Base-by-base conservation (phyloP, 495 filamentous ascomycete species). In the Pseudoneurospora amorphoporcata region DNA sequence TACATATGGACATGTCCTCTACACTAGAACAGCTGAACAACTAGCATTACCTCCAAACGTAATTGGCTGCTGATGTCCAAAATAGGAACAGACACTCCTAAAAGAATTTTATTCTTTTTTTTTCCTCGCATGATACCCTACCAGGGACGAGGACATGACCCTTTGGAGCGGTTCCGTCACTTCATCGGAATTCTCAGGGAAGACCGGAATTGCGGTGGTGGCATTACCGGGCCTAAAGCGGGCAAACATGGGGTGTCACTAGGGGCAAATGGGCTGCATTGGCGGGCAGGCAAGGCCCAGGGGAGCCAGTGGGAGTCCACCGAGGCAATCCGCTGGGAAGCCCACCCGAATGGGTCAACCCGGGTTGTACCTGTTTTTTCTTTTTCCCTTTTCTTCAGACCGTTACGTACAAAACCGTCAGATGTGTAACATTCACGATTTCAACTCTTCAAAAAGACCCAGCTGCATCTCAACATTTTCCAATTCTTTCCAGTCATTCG, bases 151-250 rank as follows among this genome's bases (percentile, higher is more conserved):
- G 45, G 45, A 23, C 45, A 53, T 58, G 47, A 23, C 47, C 19
- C n/a, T n/a, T 58, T 53, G 19, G 35, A 41, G 71, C 73, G 71
- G 43, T 73, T 53, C 74, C 72, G 68, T 74, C 72, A 61, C 69
- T 37, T 37, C 74, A 73, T 77, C 76, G 74, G 74, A 73, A 76
- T 69, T 77, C 72, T 74, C 77, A 77, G 77, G 76, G 72, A 68
- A 74, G 73, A 47, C 53, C 29, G 53, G 29, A 65, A 65, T 65
- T 65, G 53, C 53, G 53, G 53, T 65, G 53, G 53, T 65, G 53
- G 53, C 35, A 65, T 65, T 58, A 58, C 47, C 47, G 23, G 19
- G 47, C 9, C 10, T 23, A 10, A 29, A 47, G n/a, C 43, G 43
- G 43, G 43, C 43, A 47, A 53, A 19, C 47, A 53, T 29, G 19